Base-by-base conservation (phyloP, 2,329 filamentous ascomycete species). In the Anisogramma anomala region DNA sequence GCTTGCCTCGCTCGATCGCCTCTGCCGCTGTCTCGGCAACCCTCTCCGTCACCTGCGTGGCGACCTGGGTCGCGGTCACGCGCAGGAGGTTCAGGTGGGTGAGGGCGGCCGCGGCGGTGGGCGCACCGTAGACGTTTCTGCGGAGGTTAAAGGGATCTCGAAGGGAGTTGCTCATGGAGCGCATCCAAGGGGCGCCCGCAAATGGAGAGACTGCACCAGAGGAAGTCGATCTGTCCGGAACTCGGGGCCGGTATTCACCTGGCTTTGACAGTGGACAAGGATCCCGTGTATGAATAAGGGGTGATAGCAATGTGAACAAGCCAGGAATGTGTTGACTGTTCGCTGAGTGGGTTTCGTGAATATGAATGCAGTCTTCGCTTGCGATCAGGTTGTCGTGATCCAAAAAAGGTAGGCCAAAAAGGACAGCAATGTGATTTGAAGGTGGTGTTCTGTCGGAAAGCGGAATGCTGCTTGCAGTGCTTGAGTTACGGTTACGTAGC, bases 1-100 rank as follows among this genome's bases (percentile, higher is more conserved):
- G 60, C 39, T 63, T 57, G 52, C 67, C 62, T 48, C 62, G 68
- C 58, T 69, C 68, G 48, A 67, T 62, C 48, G 69, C 68, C 51
- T 65, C 63, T 46, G 67, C 64, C 47, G 60, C 63, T 48, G 70
- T 58, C 39, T 68, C 59, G 45, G 58, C 52, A 33, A 65, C 62
- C 28, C 27, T 35, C 40, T 39, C 39, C 25, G 39, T 41, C 33
- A 48, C 43, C 43, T 43, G 55, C 40, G 58, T 56, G 42, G 60
- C 64, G 48, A 65, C 62, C 47, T 62, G 65, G 36, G 64, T 62
- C 43, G 68, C 67, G 38, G 68, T 66, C 19, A 60, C 58, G 58
- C 65, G 66, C 48, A 76, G 64, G 50, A 69, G 65, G 52, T 64
- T 66, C 51, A 65, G 27, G 34, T 47, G 45, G 30, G 45, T 40